Evolutionary conservation across 768 basidiomycete genomes (phyloP).

Genomic region (Pholiota molesta): DNA sequence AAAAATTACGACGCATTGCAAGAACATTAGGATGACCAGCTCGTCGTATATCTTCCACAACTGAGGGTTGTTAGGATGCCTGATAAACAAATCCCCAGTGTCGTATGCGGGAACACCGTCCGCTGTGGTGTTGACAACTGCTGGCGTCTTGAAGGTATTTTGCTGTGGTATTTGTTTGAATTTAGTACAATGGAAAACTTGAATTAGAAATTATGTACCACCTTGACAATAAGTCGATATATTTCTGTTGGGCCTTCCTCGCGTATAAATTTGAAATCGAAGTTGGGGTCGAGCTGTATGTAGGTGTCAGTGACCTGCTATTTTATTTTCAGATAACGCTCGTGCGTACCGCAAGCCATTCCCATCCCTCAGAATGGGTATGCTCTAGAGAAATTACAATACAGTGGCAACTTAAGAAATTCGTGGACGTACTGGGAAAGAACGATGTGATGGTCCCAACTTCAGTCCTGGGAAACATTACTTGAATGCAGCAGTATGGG

Average conservation of each 20-base stretch:
- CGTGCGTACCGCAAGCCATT: neutral
- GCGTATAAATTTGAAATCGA: conserved; percentile 5
- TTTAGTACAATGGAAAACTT: too few relatives aligned
- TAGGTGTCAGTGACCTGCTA: too few relatives aligned
- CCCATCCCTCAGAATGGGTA: conserved; percentile 1
- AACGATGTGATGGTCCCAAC: conserved; percentile 2
- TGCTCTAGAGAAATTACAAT: neutral
- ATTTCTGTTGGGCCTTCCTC: conserved; percentile 3
- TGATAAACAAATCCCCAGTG: conserved; percentile 2
- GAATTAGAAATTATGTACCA: neutral
- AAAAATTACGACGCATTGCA: neutral
- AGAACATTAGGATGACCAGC: neutral
- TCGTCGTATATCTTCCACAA: conserved; percentile 3
- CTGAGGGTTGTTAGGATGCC: conserved; percentile 4
- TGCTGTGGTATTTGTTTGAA: neutral
- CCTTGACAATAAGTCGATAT: conserved; percentile 9
- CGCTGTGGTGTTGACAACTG: neutral
- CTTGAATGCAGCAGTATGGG: neutral
- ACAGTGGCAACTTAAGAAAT: neutral
- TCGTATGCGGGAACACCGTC: conserved; percentile 11
- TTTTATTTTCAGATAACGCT: too few relatives aligned
- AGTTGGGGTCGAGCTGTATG: neutral
- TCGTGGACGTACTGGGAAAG: neutral
- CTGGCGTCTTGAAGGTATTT: conserved; percentile 7
- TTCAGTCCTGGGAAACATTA: neutral